Base-by-base conservation (phyloP, 2,329 filamentous ascomycete species). In the Phaeosphaeria sp. region DNA sequence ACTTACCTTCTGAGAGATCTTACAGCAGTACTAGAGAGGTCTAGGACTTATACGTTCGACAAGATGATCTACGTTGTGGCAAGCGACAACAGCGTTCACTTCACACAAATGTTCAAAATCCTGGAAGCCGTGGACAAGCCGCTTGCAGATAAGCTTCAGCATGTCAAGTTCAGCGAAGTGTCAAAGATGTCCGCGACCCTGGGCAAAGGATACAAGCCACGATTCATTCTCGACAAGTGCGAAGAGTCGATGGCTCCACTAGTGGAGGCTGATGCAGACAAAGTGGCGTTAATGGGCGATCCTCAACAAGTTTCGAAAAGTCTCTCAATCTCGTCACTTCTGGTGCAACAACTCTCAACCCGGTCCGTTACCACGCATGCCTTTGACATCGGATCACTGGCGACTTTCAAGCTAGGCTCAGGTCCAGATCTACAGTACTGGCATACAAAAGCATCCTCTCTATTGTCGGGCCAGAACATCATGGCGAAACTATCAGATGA, bases 31-130 rank as follows among this genome's bases (percentile, higher is more conserved):
- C 78, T 92, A 52, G 85, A 87, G 69, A 86, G 91, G 55, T 79
- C 86, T 48, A 81, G 88, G 21, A 83, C 84, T 69, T 79, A 79
- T 78, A 74, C 87, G 11, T 92, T 91, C 67, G 89, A 93, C 78
- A 87, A 91, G 73, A 91, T 93, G 89, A 89, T 92, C 60, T 93
- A 92, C 69, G 90, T 93, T 9, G 87, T 92, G 27, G 89, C 89
- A 1, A 87, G 85, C 21, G 86, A 88, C 62, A 90, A 93, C 68
- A 89, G 91, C 67, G 81, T 90, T 13, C 90, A 93, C 71, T 82
- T 92, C 53, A 86, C 87, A 68, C 89, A 92, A 73, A 81, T 93
- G 17, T 91, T 91, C 82, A 91, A 91, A 80, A 91, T 92, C 36
- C 81, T 92, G 57, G 87, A 91, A 71, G 82, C 92, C 24, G 86